Evolutionary conservation across 1,139 yeast genomes (phyloP).

Genomic region (Taiozyma onychis): DNA sequence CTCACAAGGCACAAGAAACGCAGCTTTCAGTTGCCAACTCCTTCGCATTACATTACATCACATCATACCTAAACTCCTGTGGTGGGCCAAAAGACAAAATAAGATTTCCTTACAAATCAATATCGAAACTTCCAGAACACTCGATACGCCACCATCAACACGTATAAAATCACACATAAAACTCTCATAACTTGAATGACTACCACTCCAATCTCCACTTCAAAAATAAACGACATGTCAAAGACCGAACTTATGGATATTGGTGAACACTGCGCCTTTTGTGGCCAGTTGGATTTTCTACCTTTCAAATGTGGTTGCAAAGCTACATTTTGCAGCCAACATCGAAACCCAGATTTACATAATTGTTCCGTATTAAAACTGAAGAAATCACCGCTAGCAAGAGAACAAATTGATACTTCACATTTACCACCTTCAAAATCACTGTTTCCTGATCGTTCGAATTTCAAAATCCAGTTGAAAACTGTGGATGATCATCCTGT

Average conservation of each 20-base stretch:
- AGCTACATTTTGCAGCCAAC: slow-evolving; percentile 52
- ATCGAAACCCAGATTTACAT: slow-evolving; percentile 45
- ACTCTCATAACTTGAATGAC: too few species aligned
- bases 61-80: too few species aligned
- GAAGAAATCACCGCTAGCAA: slow-evolving; percentile 8
- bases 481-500: slow-evolving; percentile 13
- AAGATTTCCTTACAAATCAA: not conserved
- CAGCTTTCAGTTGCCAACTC: too few species aligned
- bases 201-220: not conserved
- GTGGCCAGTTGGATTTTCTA: slow-evolving; percentile 61
- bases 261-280: slow-evolving; percentile 60
- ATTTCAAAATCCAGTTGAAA: slow-evolving; percentile 34
- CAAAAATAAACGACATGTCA: not conserved
- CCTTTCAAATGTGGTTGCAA: slow-evolving; percentile 65
- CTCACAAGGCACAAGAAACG: too few species aligned
- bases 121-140: not conserved
- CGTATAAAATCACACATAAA: too few species aligned
- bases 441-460: slow-evolving; percentile 53
- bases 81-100: too few species aligned
- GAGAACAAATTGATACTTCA: slow-evolving; percentile 11
- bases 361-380: slow-evolving; percentile 29
- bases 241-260: slow-evolving; percentile 52
- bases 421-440: slow-evolving; percentile 31
- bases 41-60: too few species aligned
- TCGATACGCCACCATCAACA: not conserved